Conservation (phyloP, 306 rosid genomes). For the Urtica urens region DNA sequence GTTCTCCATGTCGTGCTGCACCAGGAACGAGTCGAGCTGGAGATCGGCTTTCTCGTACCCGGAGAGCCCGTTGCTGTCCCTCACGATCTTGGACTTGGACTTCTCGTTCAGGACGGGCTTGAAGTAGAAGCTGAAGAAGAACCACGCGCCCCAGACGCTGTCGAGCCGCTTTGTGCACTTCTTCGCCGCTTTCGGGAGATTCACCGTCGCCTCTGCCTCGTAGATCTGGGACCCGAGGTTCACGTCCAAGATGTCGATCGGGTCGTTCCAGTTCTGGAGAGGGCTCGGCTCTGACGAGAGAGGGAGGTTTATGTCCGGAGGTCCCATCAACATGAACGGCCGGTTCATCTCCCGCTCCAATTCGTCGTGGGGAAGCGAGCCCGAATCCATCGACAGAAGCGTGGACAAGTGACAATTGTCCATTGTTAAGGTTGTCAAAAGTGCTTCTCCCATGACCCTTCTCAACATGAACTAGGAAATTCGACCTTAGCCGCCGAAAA, state of each 20-base stretch:
- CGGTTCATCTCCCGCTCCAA: slow-evolving; percentile 45
- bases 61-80: slow-evolving; percentile 34
- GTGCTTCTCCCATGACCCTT: slow-evolving; percentile 37
- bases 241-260: slow-evolving; percentile 39
- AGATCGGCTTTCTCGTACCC: slow-evolving; percentile 44
- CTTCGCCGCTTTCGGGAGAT: slow-evolving; percentile 34
- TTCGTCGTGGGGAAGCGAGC: slow-evolving; percentile 41
- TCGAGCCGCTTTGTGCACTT: slow-evolving; percentile 45
- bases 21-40: slow-evolving; percentile 54
- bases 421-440: slow-evolving; percentile 36
- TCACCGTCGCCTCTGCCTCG: slow-evolving; percentile 33
- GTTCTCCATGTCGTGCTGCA: slow-evolving; percentile 63
- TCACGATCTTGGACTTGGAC: slow-evolving; percentile 32
- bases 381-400: slow-evolving; percentile 47
- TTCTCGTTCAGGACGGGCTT: slow-evolving; percentile 46
- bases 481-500: slow-evolving; percentile 4
- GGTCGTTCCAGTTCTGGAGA: slow-evolving; percentile 39
- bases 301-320: slow-evolving; percentile 59
- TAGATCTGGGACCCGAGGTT: slow-evolving; percentile 38
- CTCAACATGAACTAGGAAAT: slow-evolving; percentile 11
- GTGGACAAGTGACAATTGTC: slow-evolving; percentile 50
- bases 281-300: slow-evolving; percentile 43
- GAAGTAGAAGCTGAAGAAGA: slow-evolving; percentile 50
- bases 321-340: slow-evolving; percentile 30
- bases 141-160: slow-evolving; percentile 57